phyloP scores from a whole-genome alignment of 176 grass and related monocot species.

The Zoysia japonica region DNA sequence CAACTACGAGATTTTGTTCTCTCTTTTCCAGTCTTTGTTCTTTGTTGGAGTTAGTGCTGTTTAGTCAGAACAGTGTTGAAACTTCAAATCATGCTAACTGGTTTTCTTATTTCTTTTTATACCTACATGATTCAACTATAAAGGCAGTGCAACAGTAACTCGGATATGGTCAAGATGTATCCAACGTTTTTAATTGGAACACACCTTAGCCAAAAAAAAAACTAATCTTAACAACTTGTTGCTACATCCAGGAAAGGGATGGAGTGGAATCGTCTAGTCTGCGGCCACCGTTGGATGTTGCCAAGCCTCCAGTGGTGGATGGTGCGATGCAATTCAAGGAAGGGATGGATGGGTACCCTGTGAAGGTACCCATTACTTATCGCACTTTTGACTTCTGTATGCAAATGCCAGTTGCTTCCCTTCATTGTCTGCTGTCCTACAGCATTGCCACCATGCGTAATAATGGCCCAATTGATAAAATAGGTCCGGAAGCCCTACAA shows the following conservation, averaged over 20 bases:
- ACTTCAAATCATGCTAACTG: not conserved
- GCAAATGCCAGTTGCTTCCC: not conserved
- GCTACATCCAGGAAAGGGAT: slow-evolving; percentile 35
- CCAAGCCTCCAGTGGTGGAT: slow-evolving; percentile 5
- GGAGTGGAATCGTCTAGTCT: slow-evolving; percentile 12
- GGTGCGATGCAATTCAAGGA: slow-evolving; percentile 36
- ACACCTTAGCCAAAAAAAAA: not conserved
- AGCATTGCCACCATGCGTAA: not conserved
- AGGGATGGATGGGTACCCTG: slow-evolving; percentile 46
- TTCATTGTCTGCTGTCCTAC: not conserved
- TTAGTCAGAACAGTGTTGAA: not conserved
- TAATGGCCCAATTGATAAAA: not conserved
- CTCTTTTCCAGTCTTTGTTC: not conserved
- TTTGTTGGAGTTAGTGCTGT: not conserved
- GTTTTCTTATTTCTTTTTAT: not conserved
- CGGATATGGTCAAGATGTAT: not conserved
- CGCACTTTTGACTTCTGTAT: not conserved
- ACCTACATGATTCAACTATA: not conserved
- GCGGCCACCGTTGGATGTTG: not conserved
- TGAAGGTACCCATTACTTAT: slow-evolving; percentile 50
- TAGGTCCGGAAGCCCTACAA: slow-evolving; percentile 90
- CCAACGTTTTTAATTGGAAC: not conserved
- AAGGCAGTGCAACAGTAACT: not conserved
- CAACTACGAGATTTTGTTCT: not conserved
- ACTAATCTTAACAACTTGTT: not conserved